phyloP scores from a whole-genome alignment of 352 stramenopile genomes.

The Phytophthora niederhauseri region DNA sequence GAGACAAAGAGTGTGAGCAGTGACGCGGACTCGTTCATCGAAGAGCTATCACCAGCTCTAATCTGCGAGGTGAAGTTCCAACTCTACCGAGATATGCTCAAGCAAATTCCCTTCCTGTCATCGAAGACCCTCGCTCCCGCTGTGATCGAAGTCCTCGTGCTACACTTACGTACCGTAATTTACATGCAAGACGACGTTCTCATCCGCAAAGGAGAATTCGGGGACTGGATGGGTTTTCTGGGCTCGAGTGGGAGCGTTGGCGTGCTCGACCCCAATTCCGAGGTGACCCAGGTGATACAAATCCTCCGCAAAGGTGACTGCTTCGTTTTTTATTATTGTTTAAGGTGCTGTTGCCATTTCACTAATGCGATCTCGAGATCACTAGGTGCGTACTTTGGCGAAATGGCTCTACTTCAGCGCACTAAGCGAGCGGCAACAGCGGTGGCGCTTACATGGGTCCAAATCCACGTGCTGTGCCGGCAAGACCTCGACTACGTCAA shows the following conservation, averaged over 20 bases:
- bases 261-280: slow-evolving; percentile 60
- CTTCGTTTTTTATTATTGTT: too few relatives aligned
- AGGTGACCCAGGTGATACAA: slow-evolving; percentile 56
- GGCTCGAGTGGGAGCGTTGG: slow-evolving; percentile 61
- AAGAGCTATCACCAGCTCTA: slow-evolving; percentile 65
- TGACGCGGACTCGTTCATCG: slow-evolving; percentile 70
- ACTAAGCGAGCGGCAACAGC: slow-evolving; percentile 69
- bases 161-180: slow-evolving; percentile 67
- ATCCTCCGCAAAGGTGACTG: slow-evolving; percentile 68
- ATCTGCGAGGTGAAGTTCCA: slow-evolving; percentile 78
- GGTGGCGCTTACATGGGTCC: slow-evolving; percentile 75
- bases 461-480: slow-evolving; percentile 71
- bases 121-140: slow-evolving; percentile 54
- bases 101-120: slow-evolving; percentile 70
- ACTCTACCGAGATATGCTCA: slow-evolving; percentile 73
- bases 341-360: too few relatives aligned
- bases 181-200: slow-evolving; percentile 82
- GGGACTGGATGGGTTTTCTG: slow-evolving; percentile 84
- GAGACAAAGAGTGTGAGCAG: slow-evolving; percentile 59
- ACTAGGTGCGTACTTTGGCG: slow-evolving; percentile 57
- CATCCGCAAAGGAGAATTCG: slow-evolving; percentile 68
- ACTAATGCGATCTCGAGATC: too few relatives aligned
- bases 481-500: slow-evolving; percentile 70
- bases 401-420: slow-evolving; percentile 73
- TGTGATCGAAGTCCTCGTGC: slow-evolving; percentile 70